A percentile compares a stretch with the other conserved stretches of the same genome.
Conservation (phyloP, 148 eudicot genomes). For the Bassia scoparia region DNA sequence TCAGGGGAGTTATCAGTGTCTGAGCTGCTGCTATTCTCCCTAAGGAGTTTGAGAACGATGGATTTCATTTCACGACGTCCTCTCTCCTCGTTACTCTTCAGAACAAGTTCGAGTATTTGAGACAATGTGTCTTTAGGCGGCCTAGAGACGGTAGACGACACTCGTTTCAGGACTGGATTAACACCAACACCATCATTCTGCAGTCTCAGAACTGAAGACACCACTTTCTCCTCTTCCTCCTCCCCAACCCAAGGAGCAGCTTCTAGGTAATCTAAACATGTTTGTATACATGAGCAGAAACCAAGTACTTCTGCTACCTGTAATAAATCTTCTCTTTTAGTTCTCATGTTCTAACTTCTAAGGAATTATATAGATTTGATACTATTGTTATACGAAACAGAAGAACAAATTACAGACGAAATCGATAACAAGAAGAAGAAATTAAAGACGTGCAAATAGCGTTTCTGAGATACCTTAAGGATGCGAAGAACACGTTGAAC, state of each 20-base stretch:
- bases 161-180: conserved; percentile 68
- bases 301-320: conserved; percentile 80
- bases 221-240: conserved; percentile 93
- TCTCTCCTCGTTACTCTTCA: conserved; percentile 77
- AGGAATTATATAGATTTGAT: no score
- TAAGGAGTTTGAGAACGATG: conserved; percentile 76
- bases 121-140: conserved; percentile 76
- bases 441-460: no score
- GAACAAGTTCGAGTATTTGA: conserved; percentile 71
- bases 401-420: no score
- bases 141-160: conserved; percentile 48
- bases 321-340: conserved; percentile 10
- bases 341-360: background rate
- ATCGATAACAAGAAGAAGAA: no score
- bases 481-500: conserved; percentile 76
- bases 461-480: conserved; percentile 54
- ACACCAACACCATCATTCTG: conserved; percentile 53
- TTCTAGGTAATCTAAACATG: conserved; percentile 83
- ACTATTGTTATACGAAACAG: no score
- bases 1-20: conserved; percentile 44
- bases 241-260: conserved; percentile 99
- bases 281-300: conserved; percentile 55
- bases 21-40: conserved; percentile 49
- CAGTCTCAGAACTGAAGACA: conserved; percentile 63
- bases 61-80: conserved; percentile 89